Conservation (phyloP, 2,329 filamentous ascomycete genomes). For the Fusarium sp. region DNA sequence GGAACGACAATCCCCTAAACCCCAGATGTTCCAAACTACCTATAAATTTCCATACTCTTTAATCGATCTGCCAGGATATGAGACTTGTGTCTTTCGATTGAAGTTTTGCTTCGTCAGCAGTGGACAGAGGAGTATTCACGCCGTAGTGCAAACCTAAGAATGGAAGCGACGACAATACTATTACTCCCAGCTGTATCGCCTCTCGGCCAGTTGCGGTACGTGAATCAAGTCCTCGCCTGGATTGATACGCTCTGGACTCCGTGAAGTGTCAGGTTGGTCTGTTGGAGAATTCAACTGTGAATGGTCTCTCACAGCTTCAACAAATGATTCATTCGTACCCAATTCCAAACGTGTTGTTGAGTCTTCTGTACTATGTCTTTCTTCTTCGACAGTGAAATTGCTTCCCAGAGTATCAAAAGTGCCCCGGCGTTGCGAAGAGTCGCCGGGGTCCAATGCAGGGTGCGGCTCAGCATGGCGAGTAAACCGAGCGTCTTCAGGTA, state of each 20-base stretch:
- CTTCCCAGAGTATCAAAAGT: slow-evolving; percentile 65
- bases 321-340: slow-evolving; percentile 12
- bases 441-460: background rate
- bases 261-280: slow-evolving; percentile 35
- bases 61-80: background rate
- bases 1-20: background rate
- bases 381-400: slow-evolving; percentile 69
- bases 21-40: too few species aligned
- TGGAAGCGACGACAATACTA: slow-evolving; percentile 26
- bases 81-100: background rate
- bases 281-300: background rate
- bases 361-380: slow-evolving; percentile 51
- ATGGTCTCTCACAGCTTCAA: slow-evolving; percentile 6
- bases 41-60: background rate
- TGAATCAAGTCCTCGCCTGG: slow-evolving; percentile 62
- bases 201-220: slow-evolving; percentile 64
- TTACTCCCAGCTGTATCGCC: slow-evolving; percentile 67
- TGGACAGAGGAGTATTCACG: too few species aligned
- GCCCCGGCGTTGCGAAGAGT: slow-evolving; percentile 9
- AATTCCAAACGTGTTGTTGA: slow-evolving; percentile 46
- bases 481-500: slow-evolving; percentile 62
- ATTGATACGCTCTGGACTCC: slow-evolving; percentile 60
- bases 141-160: background rate
- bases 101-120: too few species aligned
- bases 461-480: slow-evolving; percentile 36